Conservation (phyloP, 2,329 filamentous ascomycete genomes). For the Truncatella angustata region DNA sequence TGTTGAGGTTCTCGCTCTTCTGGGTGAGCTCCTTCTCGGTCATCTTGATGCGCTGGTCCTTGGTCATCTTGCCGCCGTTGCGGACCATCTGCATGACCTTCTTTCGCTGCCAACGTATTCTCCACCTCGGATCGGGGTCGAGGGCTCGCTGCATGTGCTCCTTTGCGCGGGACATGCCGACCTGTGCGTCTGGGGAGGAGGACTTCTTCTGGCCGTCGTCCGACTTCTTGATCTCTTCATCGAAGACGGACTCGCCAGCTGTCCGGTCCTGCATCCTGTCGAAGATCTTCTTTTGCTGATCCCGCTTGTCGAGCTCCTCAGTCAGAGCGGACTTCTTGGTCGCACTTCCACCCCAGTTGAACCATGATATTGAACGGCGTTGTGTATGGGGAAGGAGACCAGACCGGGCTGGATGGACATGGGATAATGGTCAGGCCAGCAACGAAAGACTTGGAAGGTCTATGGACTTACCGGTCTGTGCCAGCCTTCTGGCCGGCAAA, state of each 20-base stretch:
- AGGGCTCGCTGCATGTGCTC: slow-evolving; percentile 61
- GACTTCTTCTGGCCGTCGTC: slow-evolving; percentile 18
- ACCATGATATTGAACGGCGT: slow-evolving; percentile 42
- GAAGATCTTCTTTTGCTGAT: slow-evolving; percentile 41
- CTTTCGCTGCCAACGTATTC: slow-evolving; percentile 76
- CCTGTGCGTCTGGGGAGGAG: too few species aligned
- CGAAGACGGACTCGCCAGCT: slow-evolving; percentile 59
- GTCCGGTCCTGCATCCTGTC: slow-evolving; percentile 42
- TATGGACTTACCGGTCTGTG: slow-evolving; percentile 53
- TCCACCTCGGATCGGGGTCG: slow-evolving; percentile 72
- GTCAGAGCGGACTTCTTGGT: slow-evolving; percentile 18
- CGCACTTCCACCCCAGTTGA: slow-evolving; percentile 36
- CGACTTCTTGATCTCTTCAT: slow-evolving; percentile 48
- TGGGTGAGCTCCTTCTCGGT: slow-evolving; percentile 53
- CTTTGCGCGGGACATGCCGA: slow-evolving; percentile 39
- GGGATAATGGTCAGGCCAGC: slow-evolving; percentile 1
- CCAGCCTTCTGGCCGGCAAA: slow-evolving; percentile 60
- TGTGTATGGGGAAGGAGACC: slow-evolving; percentile 30
- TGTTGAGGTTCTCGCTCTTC: slow-evolving; percentile 74
- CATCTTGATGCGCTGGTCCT: slow-evolving; percentile 65
- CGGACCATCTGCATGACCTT: slow-evolving; percentile 77
- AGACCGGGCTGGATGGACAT: slow-evolving; percentile 15
- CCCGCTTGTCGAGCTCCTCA: slow-evolving; percentile 30
- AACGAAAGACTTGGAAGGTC: slow-evolving; percentile 1
- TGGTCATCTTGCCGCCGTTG: slow-evolving; percentile 63